These are phyloP conservation scores for Puccinia horiana DNA, from an alignment of 1,284 basidiomycete genomes.

Conservation along the genomic window DNA sequence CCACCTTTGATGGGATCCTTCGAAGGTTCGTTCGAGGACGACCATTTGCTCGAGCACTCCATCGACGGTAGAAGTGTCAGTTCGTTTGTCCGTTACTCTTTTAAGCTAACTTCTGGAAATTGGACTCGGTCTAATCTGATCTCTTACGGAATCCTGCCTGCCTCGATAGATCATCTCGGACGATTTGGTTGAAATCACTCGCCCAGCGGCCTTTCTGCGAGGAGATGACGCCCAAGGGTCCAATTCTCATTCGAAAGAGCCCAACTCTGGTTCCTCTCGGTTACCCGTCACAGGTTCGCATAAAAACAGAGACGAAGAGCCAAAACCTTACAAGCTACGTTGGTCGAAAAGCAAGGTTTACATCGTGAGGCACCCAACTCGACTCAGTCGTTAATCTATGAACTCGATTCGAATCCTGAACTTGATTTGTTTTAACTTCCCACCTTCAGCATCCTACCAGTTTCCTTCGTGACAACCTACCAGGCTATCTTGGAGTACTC, in stretches of 20 bases:
- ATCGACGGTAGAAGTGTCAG: conserved; percentile 34
- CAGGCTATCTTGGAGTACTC: conserved; percentile 85
- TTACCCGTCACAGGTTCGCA: not conserved
- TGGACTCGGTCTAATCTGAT: not conserved
- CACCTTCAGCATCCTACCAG: conserved; percentile 73
- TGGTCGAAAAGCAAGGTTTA: conserved; percentile 91
- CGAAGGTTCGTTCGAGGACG: conserved; percentile 20
- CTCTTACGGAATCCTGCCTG: not conserved
- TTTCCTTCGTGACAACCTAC: conserved; percentile 85
- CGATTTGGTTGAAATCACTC: conserved; percentile 44
- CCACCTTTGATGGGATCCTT: not conserved
- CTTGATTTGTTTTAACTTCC: not conserved
- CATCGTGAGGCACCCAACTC: conserved; percentile 60
- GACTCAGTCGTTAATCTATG: conserved; percentile 4
- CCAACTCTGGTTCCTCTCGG: not conserved
- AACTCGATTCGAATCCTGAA: not conserved
- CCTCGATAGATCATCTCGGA: conserved; percentile 32
- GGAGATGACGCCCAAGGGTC: not conserved
- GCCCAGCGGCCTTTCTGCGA: not conserved
- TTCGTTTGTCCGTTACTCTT: not conserved
- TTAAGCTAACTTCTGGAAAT: not conserved
- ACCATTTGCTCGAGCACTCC: conserved; percentile 22
- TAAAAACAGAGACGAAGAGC: not conserved
- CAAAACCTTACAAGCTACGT: conserved; percentile 62
- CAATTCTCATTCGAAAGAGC: not conserved